These are phyloP conservation scores for Candida railenensis DNA, from an alignment of 805 yeast species.

Conservation along the genomic window DNA sequence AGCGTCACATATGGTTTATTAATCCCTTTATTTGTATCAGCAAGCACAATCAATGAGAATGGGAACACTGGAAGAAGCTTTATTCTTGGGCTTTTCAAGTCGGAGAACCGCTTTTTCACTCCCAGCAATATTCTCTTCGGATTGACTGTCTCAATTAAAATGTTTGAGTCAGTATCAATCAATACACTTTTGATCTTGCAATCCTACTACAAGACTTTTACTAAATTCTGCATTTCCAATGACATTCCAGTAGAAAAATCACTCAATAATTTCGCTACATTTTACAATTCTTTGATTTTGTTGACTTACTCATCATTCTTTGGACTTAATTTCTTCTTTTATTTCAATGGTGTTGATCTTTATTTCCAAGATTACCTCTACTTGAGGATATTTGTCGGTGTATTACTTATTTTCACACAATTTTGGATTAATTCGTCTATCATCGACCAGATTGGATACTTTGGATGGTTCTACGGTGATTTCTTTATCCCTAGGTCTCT, in stretches of 20 bases:
- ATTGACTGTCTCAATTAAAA: slow-evolving; percentile 46
- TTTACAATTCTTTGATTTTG: slow-evolving; percentile 52
- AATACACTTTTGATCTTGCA: slow-evolving; percentile 56
- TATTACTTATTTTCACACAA: slow-evolving; percentile 55
- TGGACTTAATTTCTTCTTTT: slow-evolving; percentile 31
- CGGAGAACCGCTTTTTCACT: neutral
- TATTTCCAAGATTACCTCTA: slow-evolving; percentile 39
- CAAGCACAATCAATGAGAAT: slow-evolving; percentile 18
- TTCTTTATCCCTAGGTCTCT: slow-evolving; percentile 61
- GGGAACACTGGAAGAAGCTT: slow-evolving; percentile 1
- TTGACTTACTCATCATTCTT: slow-evolving; percentile 58
- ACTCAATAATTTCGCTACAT: slow-evolving; percentile 68
- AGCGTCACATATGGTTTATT: slow-evolving; percentile 41
- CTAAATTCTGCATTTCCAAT: slow-evolving; percentile 60
- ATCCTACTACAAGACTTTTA: slow-evolving; percentile 60
- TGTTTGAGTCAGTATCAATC: slow-evolving; percentile 50
- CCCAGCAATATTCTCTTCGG: slow-evolving; percentile 32
- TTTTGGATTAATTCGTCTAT: slow-evolving; percentile 69
- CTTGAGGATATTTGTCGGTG: slow-evolving; percentile 59
- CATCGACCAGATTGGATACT: slow-evolving; percentile 69
- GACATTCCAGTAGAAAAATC: slow-evolving; percentile 66
- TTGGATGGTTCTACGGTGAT: slow-evolving; percentile 91
- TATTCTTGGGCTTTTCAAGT: slow-evolving; percentile 3
- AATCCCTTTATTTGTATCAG: slow-evolving; percentile 37
- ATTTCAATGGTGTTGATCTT: slow-evolving; percentile 18